These are phyloP conservation scores for Tuber brumale DNA, from an alignment of 495 filamentous ascomycete genomes.

Conservation along the genomic window DNA sequence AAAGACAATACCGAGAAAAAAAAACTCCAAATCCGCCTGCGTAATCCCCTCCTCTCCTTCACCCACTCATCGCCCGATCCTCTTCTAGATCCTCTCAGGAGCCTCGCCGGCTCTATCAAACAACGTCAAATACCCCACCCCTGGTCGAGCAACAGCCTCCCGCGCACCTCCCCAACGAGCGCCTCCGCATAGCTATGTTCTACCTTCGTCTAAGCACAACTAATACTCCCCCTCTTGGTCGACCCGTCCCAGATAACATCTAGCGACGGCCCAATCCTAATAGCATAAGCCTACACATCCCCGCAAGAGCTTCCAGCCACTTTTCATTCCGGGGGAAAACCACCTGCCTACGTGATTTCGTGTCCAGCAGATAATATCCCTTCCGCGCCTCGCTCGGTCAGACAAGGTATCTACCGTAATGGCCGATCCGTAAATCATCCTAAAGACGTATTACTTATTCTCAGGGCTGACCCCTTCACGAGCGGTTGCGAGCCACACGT, in stretches of 20 bases:
- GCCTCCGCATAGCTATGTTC: slow-evolving; percentile 8
- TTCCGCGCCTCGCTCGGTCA: no score
- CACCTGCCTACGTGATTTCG: no score
- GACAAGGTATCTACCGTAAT: no score
- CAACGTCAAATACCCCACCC: slow-evolving; percentile 14
- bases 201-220: slow-evolving; percentile 1
- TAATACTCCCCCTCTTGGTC: slow-evolving; percentile 12
- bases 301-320: no score
- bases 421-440: neutral
- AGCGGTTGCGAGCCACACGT: neutral
- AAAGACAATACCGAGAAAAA: neutral
- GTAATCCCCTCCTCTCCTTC: neutral
- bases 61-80: slow-evolving; percentile 4
- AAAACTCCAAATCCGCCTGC: neutral
- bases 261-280: neutral
- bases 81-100: slow-evolving; percentile 7
- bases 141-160: neutral
- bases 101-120: slow-evolving; percentile 4
- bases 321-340: no score
- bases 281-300: slow-evolving; percentile 9
- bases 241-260: slow-evolving; percentile 9
- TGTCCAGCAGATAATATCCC: no score
- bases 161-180: slow-evolving; percentile 11
- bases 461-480: neutral
- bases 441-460: neutral